Evolutionary conservation across 108 stramenopile genomes (phyloP).

Genomic region (Craspedostauros australis): DNA sequence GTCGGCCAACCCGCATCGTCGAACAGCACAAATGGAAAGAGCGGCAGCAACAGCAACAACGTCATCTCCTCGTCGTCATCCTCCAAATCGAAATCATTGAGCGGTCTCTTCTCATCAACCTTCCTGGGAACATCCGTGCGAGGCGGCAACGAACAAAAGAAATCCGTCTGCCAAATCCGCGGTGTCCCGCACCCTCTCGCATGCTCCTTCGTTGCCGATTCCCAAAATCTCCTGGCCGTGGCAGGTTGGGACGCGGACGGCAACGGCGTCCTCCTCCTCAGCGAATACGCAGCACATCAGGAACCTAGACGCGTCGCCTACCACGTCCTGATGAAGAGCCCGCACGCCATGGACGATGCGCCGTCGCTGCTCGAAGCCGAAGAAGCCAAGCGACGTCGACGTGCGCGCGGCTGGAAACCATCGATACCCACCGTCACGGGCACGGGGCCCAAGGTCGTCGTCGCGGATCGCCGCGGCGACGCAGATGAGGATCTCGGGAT

Average conservation of each 20-base stretch:
- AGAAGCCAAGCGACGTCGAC: slow-evolving; percentile 36
- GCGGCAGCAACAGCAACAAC: slow-evolving; percentile 6
- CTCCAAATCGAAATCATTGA: slow-evolving; percentile 7
- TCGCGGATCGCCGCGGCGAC: too few species aligned
- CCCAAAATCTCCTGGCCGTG: slow-evolving; percentile 62
- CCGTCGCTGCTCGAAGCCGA: slow-evolving; percentile 45
- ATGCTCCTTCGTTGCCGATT: slow-evolving; percentile 78
- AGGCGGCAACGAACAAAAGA: slow-evolving; percentile 50
- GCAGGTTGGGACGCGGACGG: slow-evolving; percentile 80
- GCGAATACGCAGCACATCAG: slow-evolving; percentile 55
- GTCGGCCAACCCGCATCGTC: too few species aligned
- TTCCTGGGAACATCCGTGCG: slow-evolving; percentile 35
- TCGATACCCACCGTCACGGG: too few species aligned
- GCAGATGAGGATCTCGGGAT: too few species aligned
- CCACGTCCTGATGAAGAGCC: slow-evolving; percentile 40
- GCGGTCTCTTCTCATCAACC: slow-evolving; percentile 11
- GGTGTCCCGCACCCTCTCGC: slow-evolving; percentile 71
- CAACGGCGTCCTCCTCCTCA: slow-evolving; percentile 73
- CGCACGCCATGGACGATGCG: too few species aligned
- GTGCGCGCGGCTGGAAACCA: slow-evolving; percentile 39
- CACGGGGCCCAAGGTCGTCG: too few species aligned
- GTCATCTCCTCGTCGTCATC: background rate
- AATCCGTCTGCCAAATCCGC: slow-evolving; percentile 69
- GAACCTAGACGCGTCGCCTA: slow-evolving; percentile 46
- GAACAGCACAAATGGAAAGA: slow-evolving; percentile 14